A percentile compares a stretch with the other conserved stretches of the same genome.
phyloP scores from a whole-genome alignment of 257 asterid genomes.

The Pogostemon cablin region DNA sequence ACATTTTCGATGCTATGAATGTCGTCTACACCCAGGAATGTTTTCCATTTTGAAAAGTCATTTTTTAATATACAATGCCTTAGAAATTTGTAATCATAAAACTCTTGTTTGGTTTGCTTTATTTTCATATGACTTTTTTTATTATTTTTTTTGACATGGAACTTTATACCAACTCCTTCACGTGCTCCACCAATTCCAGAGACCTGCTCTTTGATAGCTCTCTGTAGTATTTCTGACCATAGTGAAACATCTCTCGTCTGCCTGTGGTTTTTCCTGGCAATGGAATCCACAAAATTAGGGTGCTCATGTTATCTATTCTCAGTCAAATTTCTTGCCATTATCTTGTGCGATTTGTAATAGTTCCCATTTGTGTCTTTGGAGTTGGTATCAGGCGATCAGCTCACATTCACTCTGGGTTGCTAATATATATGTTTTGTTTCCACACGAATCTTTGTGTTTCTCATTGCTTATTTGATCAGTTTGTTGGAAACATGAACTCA shows the following conservation, averaged over 20 bases:
- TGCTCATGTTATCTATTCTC: no score
- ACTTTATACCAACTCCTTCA: neutral
- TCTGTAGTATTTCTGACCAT: no score
- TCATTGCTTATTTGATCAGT: conserved; percentile 29
- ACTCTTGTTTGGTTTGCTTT: neutral
- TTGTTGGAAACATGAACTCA: neutral
- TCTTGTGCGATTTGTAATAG: no score
- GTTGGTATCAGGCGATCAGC: neutral
- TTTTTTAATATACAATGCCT: neutral
- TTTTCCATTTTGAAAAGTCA: no score
- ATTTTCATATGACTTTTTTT: no score
- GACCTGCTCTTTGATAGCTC: no score
- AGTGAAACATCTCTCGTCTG: no score
- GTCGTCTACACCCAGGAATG: neutral
- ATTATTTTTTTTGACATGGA: no score
- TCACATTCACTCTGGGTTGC: neutral
- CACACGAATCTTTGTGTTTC: neutral
- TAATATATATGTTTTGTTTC: neutral
- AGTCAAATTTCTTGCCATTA: no score
- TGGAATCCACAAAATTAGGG: no score
- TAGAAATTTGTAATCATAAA: neutral
- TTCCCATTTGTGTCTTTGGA: no score
- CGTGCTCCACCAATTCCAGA: neutral
- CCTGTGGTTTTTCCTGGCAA: no score
- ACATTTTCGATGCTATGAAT: conserved; percentile 5